Base-by-base conservation (phyloP, 2,329 filamentous ascomycete species). In the Colletotrichum graminicola region DNA sequence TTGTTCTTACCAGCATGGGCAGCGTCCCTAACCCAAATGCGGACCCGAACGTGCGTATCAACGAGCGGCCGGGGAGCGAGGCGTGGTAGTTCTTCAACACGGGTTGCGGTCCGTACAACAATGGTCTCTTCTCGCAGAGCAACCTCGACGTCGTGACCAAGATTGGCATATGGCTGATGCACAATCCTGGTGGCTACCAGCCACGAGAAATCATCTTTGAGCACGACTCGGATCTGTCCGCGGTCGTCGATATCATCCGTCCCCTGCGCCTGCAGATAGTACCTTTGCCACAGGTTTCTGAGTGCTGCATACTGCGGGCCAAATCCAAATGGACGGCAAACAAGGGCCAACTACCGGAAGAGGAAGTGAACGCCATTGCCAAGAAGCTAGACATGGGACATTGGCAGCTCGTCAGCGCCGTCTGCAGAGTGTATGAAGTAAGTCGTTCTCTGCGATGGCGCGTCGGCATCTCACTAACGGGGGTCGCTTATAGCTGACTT, bases 161-260 rank as follows among this genome's bases (percentile, higher is more conserved):
- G 77, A 86, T 88, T 80, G 86, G 86, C 0, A 82, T 88, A 74
- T 77, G 77, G 78, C 79, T 89, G 43, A 88, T 88, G 86, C 83
- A 84, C 1, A 86, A 86, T 56, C 85, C 85, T 0, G 84, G 82
- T 12, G 85, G 84, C 1, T 84, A 85, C 71, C 83, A 87, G 61
- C 66, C 73, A 3, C 71, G 71, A 43, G 71, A 71, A 54, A 74
- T 74, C 23, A 74, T 62, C 21, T 73, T 73, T 23, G 76, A 77
- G 57, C 74, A 74, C n/a, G 76, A 78, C 66, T 74, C 74, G 21
- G 76, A 76, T 21, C 61, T 74, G 29, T 32, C 66, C 18, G 55
- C 52, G 14, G 76, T 76, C 16, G 76, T 81, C 6, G 76, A 83
- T 36, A 79, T 81, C 60, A 82, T 82, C 54, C 77, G 79, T 0